Base-by-base conservation (phyloP, 2,329 filamentous ascomycete species). In the Sporothrix variecibatus region DNA sequence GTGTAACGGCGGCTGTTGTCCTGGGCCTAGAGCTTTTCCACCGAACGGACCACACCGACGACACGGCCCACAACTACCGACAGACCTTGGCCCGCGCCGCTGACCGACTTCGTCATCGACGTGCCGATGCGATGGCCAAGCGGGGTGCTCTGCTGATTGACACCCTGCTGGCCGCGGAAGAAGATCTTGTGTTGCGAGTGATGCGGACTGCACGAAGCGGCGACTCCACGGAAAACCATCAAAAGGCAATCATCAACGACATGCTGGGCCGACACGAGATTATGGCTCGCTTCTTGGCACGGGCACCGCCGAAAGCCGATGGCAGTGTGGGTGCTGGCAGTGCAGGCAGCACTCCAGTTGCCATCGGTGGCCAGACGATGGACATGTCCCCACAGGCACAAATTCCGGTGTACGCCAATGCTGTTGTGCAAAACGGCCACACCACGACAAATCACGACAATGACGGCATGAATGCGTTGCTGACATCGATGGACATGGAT, bases 1-100 rank as follows among this genome's bases (percentile, higher is more conserved):
- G 76, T 60, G 75, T 78, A 58, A 77, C 78, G 3, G 78, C 76
- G 0, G 76, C 74, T 9, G 73, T 78, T 2, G 76, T 79, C 0
- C 34, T 79, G 3, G 77, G 77, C 11, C 74, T 79, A 4, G 77
- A 78, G 58, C 75, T 79, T 5, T 75, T 78, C 43, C 76, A 78
- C 67, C 74, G 76, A 9, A 23, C 73, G 5, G 73, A 74, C 58
- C 75, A 77, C 53, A 74, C 74, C n/a, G 75, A 76, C 68, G 72
- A 71, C 23, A 58, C 68, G 3, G 74, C 75, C n/a, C 72, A 74
- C 40, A 38, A 46, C 12, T 72, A 77, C 69, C 76, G 77, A 11
- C 74, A 77, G 49, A 73, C 75, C 72, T 60, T 77, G 17, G 65
- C 62, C 8, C 71, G 72, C 0, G 75, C 72, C 0, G 75, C 74